Base-by-base conservation (phyloP, 1,284 basidiomycete species). In the Rhodotorula sp. region DNA sequence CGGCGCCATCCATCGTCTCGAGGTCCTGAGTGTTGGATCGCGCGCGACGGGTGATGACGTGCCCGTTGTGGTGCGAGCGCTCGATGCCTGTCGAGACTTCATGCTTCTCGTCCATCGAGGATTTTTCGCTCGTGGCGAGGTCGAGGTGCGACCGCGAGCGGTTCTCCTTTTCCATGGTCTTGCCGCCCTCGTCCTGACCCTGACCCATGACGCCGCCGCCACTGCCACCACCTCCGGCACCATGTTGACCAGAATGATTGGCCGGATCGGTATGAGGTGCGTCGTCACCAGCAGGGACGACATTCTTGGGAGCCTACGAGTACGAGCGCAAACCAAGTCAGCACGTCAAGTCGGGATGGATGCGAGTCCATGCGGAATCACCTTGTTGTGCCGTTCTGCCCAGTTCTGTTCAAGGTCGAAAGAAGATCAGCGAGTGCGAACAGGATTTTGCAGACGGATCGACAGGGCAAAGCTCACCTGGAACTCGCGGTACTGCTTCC, bases 401-500 rank as follows among this genome's bases (percentile, higher is more conserved):
- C 75, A 68, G 14, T 42, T 59, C 71, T 68, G 49, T 29, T n/a
- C 7, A 51, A 6, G 26, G 24, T 22, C 17, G 42, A 17, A 14
- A 42, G 30, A 57, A 45, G 20, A 29, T 1, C 24, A 45, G 55
- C 44, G 76, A 69, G 79, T 80, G 33, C 76, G 92, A 81, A 45
- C 44, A 26, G 1, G 26, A 5, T n/a, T 26, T 22, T 3, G 10
- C 91, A 88, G 77, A 2, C 10, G 44, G 37, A 42, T 42, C 6
- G 44, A 15, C 22, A 26, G 58, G 30, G 37, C 37, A 26, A 26
- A 30, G 60, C 74, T 64, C 30, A 74, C 75, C 48, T 79, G 79
- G 71, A 91, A 95, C 70, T 93, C 89, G 79, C 89, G 94, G 83
- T 95, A 95, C 78, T 92, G 90, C 77, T 93, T 93, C 95, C 94